Evolutionary conservation across 495 filamentous ascomycete genomes (phyloP), one percentile per base, ranked within the genome.

Genomic region (Hypoxylon subgilvum): DNA sequence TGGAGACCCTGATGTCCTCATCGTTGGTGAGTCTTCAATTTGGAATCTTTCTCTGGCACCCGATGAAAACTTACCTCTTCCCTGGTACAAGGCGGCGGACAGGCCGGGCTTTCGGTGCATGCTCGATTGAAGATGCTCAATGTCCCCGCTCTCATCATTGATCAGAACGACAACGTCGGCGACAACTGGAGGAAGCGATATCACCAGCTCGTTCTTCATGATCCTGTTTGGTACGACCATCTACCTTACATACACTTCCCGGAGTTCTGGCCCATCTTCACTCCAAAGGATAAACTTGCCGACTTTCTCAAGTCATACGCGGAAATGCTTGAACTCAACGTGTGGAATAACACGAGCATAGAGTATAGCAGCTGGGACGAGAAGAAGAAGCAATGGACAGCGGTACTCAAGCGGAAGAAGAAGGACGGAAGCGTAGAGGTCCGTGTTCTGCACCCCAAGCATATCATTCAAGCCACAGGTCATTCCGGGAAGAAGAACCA

Each of bases 171-270:
- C 9, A 68, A 80, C 12, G 74, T 92, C 8, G 90, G 90, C 6
- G 89, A 91, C 65, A 90, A 84, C 69, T 94, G 90, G 90, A 78
- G 88, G 16, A 82, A 80, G n/a, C 74, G 90, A 19, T 87, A 87
- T 60, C 71, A 77, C 46, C 73, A 78, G 25, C 75, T 83, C 2
- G 88, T 91, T 0, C 78, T 90, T 3, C 90, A 92, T 61, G 88
- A 92, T 54, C 85, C 88, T 0, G 84, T 92, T 3, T 88, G 86
- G 83, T 90, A 83, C 60, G 86, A 91, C 63, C 88, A 91, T 63
- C 67, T 91, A 68, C 86, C 89, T 1, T 92, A 91, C 69, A 38
- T 92, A 1, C 72, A 76, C 0, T 92, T 92, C 60, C 89, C 89
- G 8, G 53, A 77, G 0, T 74, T 72, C 52, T 92, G 89, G 88